Conservation (phyloP, 495 filamentous ascomycete species). For the Penicillium egyptiacum region DNA sequence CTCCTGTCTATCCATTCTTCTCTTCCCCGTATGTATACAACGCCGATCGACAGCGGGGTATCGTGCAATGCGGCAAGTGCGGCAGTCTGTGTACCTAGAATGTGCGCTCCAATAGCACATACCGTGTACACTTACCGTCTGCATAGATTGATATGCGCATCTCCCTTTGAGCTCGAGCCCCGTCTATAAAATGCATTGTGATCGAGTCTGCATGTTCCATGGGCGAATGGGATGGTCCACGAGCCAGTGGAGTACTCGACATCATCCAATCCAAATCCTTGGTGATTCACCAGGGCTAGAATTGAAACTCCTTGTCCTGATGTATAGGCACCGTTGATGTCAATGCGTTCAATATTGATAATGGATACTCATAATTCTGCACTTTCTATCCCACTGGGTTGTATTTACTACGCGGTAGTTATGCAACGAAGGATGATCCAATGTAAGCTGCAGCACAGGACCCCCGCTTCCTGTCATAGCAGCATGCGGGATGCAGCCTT, state of each 20-base stretch:
- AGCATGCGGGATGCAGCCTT: background rate
- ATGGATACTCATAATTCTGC: conserved; percentile 14
- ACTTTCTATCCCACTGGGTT: background rate
- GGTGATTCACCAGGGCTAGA: background rate
- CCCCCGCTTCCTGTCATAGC: conserved; percentile 9
- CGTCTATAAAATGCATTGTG: conserved; percentile 7
- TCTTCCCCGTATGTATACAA: conserved; percentile 1
- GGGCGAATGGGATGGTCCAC: background rate
- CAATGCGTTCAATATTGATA: conserved; percentile 21
- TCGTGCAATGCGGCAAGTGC: conserved; percentile 23
- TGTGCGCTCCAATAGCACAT: background rate
- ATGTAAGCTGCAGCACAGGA: conserved; percentile 2
- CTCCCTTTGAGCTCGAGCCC: background rate
- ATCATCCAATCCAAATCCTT: background rate
- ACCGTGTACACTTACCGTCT: conserved; percentile 11
- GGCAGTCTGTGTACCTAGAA: conserved; percentile 15
- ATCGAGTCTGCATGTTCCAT: conserved; percentile 4
- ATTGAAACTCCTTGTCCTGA: background rate
- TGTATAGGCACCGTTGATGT: background rate
- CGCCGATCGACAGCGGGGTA: conserved; percentile 6
- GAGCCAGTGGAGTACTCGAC: conserved; percentile 13
- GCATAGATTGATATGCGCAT: conserved; percentile 6
- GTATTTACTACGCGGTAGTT: background rate
- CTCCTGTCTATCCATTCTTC: background rate
- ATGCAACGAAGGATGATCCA: conserved; percentile 2